phyloP scores from a whole-genome alignment of 352 stramenopile species.

The Globisporangium irregulare region DNA sequence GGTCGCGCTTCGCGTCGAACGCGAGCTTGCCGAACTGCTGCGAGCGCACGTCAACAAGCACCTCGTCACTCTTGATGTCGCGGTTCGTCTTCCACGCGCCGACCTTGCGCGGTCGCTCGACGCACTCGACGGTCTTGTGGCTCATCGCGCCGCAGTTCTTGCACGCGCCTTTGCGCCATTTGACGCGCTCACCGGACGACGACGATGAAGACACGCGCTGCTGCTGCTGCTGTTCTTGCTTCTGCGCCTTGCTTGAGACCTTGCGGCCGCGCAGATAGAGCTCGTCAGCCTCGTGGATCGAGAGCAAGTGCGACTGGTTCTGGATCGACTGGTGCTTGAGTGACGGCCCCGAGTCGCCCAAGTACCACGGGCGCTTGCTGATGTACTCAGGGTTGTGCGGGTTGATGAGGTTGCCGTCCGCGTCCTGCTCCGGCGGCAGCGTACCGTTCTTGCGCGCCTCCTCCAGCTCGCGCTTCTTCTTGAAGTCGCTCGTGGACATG shows the following conservation, averaged over 20 bases:
- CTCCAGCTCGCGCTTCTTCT: slow-evolving; percentile 89
- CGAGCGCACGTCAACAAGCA: slow-evolving; percentile 82
- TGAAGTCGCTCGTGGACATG: slow-evolving; percentile 76
- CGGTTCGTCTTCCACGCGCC: slow-evolving; percentile 92
- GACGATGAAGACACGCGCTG: not conserved
- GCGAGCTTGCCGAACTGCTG: slow-evolving; percentile 92
- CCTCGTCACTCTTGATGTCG: slow-evolving; percentile 85
- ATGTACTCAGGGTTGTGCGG: slow-evolving; percentile 99
- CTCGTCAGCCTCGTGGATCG: slow-evolving; percentile 87
- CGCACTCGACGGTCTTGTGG: slow-evolving; percentile 91
- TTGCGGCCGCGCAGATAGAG: slow-evolving; percentile 60
- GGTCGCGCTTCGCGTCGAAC: slow-evolving; percentile 97
- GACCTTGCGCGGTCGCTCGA: slow-evolving; percentile 90
- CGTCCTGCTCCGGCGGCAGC: slow-evolving; percentile 84
- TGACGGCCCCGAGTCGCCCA: slow-evolving; percentile 91
- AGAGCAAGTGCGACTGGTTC: slow-evolving; percentile 89
- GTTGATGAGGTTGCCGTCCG: slow-evolving; percentile 97
- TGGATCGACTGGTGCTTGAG: slow-evolving; percentile 95
- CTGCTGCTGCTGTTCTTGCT: not conserved
- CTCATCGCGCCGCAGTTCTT: slow-evolving; percentile 94
- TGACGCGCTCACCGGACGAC: slow-evolving; percentile 27
- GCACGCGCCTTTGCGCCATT: slow-evolving; percentile 90
- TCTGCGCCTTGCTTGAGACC: not conserved
- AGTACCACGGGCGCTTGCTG: slow-evolving; percentile 98
- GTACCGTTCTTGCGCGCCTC: slow-evolving; percentile 89